Percentiles rank a stretch among this genome's conserved stretches.
phyloP scores from a whole-genome alignment of 352 stramenopile species.

The Phytophthora meadii region DNA sequence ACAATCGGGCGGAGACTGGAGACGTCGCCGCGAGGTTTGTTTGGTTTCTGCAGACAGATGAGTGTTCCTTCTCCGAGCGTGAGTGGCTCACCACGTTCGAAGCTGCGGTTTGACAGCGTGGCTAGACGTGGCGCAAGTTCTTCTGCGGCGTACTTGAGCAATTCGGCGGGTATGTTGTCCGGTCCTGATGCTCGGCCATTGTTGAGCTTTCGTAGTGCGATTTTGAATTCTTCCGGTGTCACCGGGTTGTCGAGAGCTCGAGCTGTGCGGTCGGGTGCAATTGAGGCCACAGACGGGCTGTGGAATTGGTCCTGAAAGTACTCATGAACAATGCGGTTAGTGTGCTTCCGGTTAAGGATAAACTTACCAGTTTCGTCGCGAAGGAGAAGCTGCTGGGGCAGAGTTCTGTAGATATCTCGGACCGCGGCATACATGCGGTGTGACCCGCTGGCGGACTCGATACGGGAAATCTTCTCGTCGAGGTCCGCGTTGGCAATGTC shows the following conservation, averaged over 20 bases:
- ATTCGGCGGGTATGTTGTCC: conserved; percentile 4
- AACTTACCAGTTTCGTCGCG: no score
- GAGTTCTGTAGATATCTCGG: no score
- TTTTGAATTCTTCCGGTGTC: not conserved
- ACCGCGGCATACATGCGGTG: not conserved
- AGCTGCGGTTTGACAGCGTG: not conserved
- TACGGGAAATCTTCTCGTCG: not conserved
- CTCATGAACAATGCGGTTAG: no score
- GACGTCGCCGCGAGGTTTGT: not conserved
- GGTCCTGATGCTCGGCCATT: not conserved
- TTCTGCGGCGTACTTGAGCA: conserved; percentile 9
- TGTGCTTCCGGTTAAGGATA: no score
- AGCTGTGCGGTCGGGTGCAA: no score
- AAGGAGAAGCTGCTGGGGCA: no score
- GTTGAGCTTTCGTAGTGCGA: not conserved
- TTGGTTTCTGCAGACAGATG: conserved; percentile 3
- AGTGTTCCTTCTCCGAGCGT: not conserved
- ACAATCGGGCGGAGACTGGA: conserved; percentile 13
- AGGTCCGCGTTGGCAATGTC: not conserved
- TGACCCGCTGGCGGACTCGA: no score
- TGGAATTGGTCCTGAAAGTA: no score
- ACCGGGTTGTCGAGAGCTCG: not conserved
- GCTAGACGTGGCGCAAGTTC: not conserved
- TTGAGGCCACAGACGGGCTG: no score
- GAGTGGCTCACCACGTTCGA: not conserved